Evolutionary conservation across 352 stramenopile genomes (phyloP).

Genomic region (Phytophthora aleatoria): DNA sequence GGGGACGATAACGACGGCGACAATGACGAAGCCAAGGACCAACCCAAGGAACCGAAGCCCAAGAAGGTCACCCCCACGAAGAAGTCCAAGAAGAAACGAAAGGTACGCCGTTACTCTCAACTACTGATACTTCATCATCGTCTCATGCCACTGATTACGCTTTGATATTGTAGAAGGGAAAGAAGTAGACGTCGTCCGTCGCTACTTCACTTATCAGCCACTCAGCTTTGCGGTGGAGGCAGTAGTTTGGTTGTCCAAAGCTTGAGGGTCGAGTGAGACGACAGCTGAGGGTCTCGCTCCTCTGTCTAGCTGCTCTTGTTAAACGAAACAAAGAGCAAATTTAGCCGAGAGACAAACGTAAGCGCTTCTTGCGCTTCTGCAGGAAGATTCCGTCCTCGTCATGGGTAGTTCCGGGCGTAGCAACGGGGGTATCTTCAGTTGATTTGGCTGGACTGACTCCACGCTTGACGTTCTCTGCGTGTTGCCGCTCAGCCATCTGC

Average conservation of each 20-base stretch:
- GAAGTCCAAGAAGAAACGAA: conserved; percentile 80
- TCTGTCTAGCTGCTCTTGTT: conserved; percentile 27
- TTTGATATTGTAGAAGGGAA: conserved; percentile 45
- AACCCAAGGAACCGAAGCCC: conserved; percentile 31
- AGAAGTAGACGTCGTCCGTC: conserved; percentile 36
- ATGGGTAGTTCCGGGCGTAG: conserved; percentile 17
- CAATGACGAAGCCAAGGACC: conserved; percentile 21
- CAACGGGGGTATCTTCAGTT: conserved; percentile 17
- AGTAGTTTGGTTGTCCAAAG: conserved; percentile 28
- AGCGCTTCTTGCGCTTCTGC: conserved; percentile 46
- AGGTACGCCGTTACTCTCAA: conserved; percentile 35
- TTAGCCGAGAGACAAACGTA: conserved; percentile 47
- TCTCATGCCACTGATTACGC: conserved; percentile 12
- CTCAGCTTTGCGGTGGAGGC: conserved; percentile 17
- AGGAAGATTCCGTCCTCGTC: conserved; percentile 39
- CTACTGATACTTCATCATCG: conserved; percentile 3
- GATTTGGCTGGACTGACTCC: conserved; percentile 32
- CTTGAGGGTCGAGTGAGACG: conserved; percentile 18
- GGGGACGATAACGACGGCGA: conserved; percentile 17
- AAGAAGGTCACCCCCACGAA: conserved; percentile 47
- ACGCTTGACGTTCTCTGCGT: conserved; percentile 39
- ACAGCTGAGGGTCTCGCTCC: conserved; percentile 8
- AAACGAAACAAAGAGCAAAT: conserved; percentile 22
- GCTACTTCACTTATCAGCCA: conserved; percentile 27
- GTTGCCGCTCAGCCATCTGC: conserved; percentile 68